Percentiles rank a stretch among this genome's conserved stretches.
Evolutionary conservation across 108 stramenopile genomes (phyloP).

Genomic region (Cyclotella sp.): DNA sequence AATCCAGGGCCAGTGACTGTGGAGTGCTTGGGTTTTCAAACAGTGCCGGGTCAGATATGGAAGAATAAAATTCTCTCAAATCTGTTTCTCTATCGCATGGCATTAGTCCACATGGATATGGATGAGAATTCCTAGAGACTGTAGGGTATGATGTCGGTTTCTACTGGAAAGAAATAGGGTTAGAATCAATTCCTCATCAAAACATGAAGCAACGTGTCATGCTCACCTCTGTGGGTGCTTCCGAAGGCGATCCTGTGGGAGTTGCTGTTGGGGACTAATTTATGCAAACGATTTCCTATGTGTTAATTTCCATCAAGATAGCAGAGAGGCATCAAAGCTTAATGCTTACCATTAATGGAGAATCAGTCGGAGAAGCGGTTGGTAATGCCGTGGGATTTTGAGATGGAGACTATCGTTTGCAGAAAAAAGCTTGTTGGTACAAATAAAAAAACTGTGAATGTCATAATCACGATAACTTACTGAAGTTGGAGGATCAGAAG

Average conservation of each 20-base stretch:
- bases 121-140: neutral
- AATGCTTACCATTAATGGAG: neutral
- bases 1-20: constrained; percentile 32
- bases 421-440: neutral
- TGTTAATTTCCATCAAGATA: too few species aligned
- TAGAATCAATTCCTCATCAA: too few species aligned
- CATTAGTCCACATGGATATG: constrained; percentile 23
- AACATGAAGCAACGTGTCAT: too few species aligned
- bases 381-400: neutral
- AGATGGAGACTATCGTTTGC: neutral
- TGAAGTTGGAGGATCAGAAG: neutral
- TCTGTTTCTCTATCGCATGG: constrained; percentile 21
- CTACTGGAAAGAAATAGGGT: too few species aligned
- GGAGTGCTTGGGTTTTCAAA: constrained; percentile 38
- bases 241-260: too few species aligned
- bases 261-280: too few species aligned
- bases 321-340: too few species aligned
- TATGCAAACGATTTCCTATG: too few species aligned
- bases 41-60: constrained; percentile 22
- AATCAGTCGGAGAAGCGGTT: neutral
- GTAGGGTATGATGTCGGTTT: neutral
- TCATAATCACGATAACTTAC: neutral
- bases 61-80: constrained; percentile 23
- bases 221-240: too few species aligned
- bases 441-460: too few species aligned